phyloP scores from a whole-genome alignment of 2,329 filamentous ascomycete species.

The Fusarium sp. region DNA sequence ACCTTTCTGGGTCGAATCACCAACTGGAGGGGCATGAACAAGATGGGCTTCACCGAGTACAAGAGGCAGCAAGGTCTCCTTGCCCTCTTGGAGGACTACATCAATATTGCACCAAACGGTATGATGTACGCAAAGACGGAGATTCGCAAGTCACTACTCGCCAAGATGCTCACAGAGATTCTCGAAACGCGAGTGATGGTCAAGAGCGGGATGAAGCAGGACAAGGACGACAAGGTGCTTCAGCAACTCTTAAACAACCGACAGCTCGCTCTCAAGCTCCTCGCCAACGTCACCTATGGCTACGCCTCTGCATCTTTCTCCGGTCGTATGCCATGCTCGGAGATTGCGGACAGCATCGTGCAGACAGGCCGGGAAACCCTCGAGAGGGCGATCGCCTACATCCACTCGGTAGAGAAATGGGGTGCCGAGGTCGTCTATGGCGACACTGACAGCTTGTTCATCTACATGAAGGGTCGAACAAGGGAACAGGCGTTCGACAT shows the following conservation, averaged over 20 bases:
- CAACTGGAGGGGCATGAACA: constrained; percentile 89
- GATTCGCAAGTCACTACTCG: constrained; percentile 89
- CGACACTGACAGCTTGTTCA: constrained; percentile 95
- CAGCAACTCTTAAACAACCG: constrained; percentile 93
- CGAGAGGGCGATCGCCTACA: constrained; percentile 91
- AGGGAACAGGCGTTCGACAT: constrained; percentile 91
- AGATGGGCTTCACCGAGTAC: constrained; percentile 95
- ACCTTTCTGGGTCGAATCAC: constrained; percentile 90
- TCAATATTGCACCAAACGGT: constrained; percentile 95
- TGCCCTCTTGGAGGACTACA: constrained; percentile 81
- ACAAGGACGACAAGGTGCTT: constrained; percentile 87
- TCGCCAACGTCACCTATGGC: constrained; percentile 99
- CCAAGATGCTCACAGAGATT: constrained; percentile 97
- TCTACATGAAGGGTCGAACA: constrained; percentile 88
- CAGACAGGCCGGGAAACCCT: constrained; percentile 95
- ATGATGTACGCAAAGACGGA: constrained; percentile 93
- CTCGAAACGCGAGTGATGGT: constrained; percentile 98
- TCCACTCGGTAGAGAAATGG: constrained; percentile 90
- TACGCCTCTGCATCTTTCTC: constrained; percentile 98
- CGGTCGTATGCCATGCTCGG: constrained; percentile 95
- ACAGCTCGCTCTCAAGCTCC: constrained; percentile 92
- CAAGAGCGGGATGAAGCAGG: constrained; percentile 94
- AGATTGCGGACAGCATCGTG: constrained; percentile 98
- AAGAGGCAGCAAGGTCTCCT: constrained; percentile 80
- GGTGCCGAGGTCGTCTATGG: constrained; percentile 97